Evolutionary conservation across 2,329 filamentous ascomycete species (phyloP), one percentile per base, ranked within the genome.

Genomic region (Colletotrichum sp.): DNA sequence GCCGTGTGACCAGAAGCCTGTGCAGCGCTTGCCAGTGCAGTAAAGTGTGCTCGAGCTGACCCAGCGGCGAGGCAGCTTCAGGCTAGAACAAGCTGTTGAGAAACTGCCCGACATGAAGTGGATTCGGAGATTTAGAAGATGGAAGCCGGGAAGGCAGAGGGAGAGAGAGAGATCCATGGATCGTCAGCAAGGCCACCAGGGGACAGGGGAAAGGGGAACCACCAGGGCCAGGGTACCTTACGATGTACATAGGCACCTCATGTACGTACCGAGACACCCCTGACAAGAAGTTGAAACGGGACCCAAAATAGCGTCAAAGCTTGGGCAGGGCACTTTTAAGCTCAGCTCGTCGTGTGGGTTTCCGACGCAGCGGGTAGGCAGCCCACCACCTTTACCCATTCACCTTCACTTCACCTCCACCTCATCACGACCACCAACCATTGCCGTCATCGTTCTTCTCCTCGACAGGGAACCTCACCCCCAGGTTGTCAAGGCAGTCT

Each of bases 241-340:
- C 12, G 0, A 24, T 6, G 28, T 28, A 26, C 34, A 8, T 16
- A 16, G 1, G 63, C 16, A 12, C 8, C 6, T 64, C 36, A 8
- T 36, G 64, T 28, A 30, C 59, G 30, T 70, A 65, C 66, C 44
- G n/a, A 72, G 6, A 66, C 26, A 8, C 26, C n/a, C 64, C 66
- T 44, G 44, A 59, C 44, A 21, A 34, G 44, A 12, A 24, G 64
- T 65, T 74, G 70, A 69, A 69, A 74, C 59, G 65, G 59, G 26
- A 59, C 44, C 70, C 44, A 60, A 60, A 65, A 59, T 76, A 68
- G 69, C 24, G 63, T 39, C 69, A 68, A 72, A 68, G 57, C 73
- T 55, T 64, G 30, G 69, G 34, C 59, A 49, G 34, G 13, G 26
- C 55, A 59, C 30, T 44, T 66, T 62, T 66, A 60, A 49, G 60